Evolutionary conservation across 129 eudicot species (phyloP), one percentile per base, ranked within the genome.

Genomic region (Cynara cardunculus): DNA sequence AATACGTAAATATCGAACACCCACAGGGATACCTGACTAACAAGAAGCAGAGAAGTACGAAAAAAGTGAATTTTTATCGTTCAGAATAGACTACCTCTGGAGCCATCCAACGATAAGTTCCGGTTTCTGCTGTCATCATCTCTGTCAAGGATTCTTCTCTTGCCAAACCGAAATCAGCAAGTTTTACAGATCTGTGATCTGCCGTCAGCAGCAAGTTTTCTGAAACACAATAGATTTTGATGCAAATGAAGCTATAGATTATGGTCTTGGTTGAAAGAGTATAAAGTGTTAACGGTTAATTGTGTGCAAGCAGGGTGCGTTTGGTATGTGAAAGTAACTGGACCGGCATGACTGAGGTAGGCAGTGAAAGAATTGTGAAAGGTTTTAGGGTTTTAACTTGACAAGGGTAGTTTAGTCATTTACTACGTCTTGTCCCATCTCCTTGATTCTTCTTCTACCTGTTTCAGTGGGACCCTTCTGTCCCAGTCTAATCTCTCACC

Each of bases 31-130:
- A 7, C 68, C 68, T 4, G 27, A 25, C 68, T 61, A 8, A 61
- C 13, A 6, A 56, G 27, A 16, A 72, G 21, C 25, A 28, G 22
- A 68, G 25, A 73, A 53, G 69, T 9, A 66, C 16, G 41, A 71
- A 62, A 24, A 39, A n/a, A 31, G 37, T 31, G 68, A 80, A 25
- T 1, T 19, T 0, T 25, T 35, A 71, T 25, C 0, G 24, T 76
- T 37, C 9, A 30, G 5, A 70, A 37, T 71, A 64, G 32, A 78
- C 22, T 82, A 91, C 97, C 91, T 92, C 94, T 11, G 97, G 94
- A 62, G 97, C 97, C 97, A 92, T 92, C 97, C 97, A 90, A 19
- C 97, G 94, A 41, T 90, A 92, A 16, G 96, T 92, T 83, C 95
- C 97, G 0, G 93, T 92, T 81, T 90, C 97, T 32, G 97, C 93